Base-by-base conservation (phyloP, 306 rosid genomes). In the Gastrolobium bilobum region DNA sequence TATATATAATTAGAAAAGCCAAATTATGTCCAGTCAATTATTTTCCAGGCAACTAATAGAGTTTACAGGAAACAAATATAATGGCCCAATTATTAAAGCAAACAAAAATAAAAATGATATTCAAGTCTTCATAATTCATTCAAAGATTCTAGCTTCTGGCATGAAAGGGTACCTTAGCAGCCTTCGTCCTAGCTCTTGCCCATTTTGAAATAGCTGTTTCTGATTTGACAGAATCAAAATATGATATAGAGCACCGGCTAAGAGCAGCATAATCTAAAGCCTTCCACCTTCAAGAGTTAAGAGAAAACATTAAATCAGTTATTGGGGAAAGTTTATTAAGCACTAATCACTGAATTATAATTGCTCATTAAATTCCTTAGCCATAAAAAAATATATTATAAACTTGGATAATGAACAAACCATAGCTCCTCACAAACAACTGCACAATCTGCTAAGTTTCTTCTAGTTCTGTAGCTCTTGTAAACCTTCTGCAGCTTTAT, bases 391-490 rank as follows among this genome's bases (percentile, higher is more conserved):
- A 30, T 2, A 30, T 2, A 7, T 38, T 1, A 61, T 7, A 53
- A 71, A 63, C 7, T 52, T 77, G 52, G 14, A 8, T 35, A 81
- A 7, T 48, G 58, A 75, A 83, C 90, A 13, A 47, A 94, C 98
- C 97, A 94, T 56, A 94, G 89, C 76, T 91, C 96, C 59, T 94
- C 97, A 31, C 91, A 87, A 30, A 91, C 90, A 57, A 94, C 96
- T 8, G 97, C 98, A 80, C 94, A 89, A 73, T 94, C 97, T 40
- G 97, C 98, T 5, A 94, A 89, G 77, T 83, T 94, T 73, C 98
- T 84, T 68, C 98, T 79, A 2, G 96, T 94, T 59, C 96, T 33
- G 82, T 94, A 91, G 60, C 97, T 76, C 85, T 84, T 91, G 84
- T 94, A 91, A 69, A 89, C 85, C 68, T 94, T 94, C 88, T 94